A percentile compares a stretch with the other conserved stretches of the same genome.
These are phyloP conservation scores for Coemansia sp. DNA, from an alignment of 192 early-diverging fungal species.

Conservation along the genomic window DNA sequence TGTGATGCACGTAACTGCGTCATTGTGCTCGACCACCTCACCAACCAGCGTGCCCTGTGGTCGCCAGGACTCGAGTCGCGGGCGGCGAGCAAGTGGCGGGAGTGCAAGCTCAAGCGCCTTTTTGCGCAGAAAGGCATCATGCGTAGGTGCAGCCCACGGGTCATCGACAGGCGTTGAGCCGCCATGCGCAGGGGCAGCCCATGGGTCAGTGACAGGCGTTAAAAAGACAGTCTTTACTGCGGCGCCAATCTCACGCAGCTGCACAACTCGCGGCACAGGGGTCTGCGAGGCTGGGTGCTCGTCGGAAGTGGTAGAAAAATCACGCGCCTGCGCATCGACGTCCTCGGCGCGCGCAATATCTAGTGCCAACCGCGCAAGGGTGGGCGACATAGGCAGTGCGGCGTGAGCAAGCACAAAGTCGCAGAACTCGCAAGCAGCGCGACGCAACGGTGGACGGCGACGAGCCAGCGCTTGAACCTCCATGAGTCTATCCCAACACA, in stretches of 20 bases:
- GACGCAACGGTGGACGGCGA: conserved; percentile 18
- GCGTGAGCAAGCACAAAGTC: conserved; percentile 30
- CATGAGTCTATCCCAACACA: conserved; percentile 51
- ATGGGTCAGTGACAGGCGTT: conserved; percentile 36
- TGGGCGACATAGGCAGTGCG: conserved; percentile 25
- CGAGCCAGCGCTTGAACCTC: conserved; percentile 24
- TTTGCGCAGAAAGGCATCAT: conserved; percentile 52
- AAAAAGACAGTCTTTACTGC: conserved; percentile 43
- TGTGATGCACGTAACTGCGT: conserved; percentile 66
- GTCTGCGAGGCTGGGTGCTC: neutral
- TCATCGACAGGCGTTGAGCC: neutral
- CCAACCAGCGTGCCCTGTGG: conserved; percentile 79
- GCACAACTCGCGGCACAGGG: conserved; percentile 13
- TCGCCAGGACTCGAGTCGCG: conserved; percentile 60
- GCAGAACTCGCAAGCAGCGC: conserved; percentile 26
- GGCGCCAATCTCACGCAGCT: conserved; percentile 43
- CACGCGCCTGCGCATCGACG: neutral
- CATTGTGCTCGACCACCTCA: conserved; percentile 81
- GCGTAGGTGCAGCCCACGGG: neutral
- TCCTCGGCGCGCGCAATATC: conserved; percentile 17
- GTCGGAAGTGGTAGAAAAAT: neutral
- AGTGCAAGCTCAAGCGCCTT: conserved; percentile 58
- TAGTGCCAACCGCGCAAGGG: conserved; percentile 25
- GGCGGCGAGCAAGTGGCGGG: conserved; percentile 28
- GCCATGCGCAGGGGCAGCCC: conserved; percentile 5